These are phyloP conservation scores for Dioscorea alata DNA, from an alignment of 106 monocot genomes.

Conservation along the genomic window DNA sequence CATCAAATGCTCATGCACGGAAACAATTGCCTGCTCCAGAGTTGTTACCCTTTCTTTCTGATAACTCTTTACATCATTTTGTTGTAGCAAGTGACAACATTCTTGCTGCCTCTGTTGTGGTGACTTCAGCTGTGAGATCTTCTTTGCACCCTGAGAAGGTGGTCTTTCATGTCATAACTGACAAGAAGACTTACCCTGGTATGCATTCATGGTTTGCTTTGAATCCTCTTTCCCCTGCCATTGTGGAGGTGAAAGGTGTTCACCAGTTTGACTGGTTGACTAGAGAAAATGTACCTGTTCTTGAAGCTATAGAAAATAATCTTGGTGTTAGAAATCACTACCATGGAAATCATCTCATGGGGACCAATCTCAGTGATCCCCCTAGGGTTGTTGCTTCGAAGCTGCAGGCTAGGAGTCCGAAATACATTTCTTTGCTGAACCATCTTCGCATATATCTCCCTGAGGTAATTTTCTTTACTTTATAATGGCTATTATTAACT, in stretches of 20 bases:
- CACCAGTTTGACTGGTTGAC: slow-evolving; percentile 91
- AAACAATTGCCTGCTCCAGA: slow-evolving; percentile 63
- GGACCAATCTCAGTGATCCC: slow-evolving; percentile 43
- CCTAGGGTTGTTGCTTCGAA: slow-evolving; percentile 72
- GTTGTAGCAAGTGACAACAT: slow-evolving; percentile 79
- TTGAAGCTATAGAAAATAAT: slow-evolving; percentile 78
- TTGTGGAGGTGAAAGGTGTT: slow-evolving; percentile 86
- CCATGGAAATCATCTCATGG: slow-evolving; percentile 55
- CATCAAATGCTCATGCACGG: slow-evolving; percentile 67
- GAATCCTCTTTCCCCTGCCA: slow-evolving; percentile 55
- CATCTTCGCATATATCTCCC: slow-evolving; percentile 93
- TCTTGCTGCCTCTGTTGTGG: slow-evolving; percentile 89
- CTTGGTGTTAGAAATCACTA: slow-evolving; percentile 63
- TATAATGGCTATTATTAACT: too few species aligned
- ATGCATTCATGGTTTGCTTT: slow-evolving; percentile 99
- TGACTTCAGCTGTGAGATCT: slow-evolving; percentile 56
- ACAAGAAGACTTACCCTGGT: slow-evolving; percentile 87
- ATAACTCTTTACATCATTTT: slow-evolving; percentile 71
- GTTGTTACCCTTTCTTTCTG: slow-evolving; percentile 39
- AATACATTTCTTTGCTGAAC: slow-evolving; percentile 81
- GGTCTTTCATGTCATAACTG: slow-evolving; percentile 86
- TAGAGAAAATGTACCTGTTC: slow-evolving; percentile 75
- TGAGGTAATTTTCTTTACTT: slow-evolving; percentile 46
- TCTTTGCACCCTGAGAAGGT: slow-evolving; percentile 58
- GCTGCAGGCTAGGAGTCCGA: slow-evolving; percentile 77